phyloP scores from a whole-genome alignment of 306 rosid genomes.

The Alnus rubra region DNA sequence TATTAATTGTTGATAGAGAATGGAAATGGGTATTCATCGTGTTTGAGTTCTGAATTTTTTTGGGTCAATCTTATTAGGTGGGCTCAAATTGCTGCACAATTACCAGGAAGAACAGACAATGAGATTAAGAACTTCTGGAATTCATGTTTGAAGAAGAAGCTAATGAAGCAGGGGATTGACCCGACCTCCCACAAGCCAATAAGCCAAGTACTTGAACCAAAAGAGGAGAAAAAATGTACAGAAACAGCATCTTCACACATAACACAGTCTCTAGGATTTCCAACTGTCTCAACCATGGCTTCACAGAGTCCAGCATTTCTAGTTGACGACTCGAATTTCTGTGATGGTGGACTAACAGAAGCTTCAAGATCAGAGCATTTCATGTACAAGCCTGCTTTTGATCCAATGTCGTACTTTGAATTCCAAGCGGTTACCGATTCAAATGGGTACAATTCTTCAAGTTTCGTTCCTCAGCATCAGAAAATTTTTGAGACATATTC shows the following conservation, averaged over 20 bases:
- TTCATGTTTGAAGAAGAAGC: slow-evolving; percentile 91
- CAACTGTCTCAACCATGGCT: slow-evolving; percentile 26
- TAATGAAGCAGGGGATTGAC: slow-evolving; percentile 91
- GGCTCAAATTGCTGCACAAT: slow-evolving; percentile 96
- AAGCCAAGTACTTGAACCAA: slow-evolving; percentile 29
- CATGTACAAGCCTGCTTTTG: slow-evolving; percentile 42
- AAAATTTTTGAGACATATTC: slow-evolving; percentile 37
- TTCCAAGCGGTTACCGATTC: slow-evolving; percentile 42
- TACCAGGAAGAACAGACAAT: slow-evolving; percentile 96
- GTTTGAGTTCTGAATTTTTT: slow-evolving; percentile 11
- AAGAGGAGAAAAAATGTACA: slow-evolving; percentile 41
- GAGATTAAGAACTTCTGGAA: slow-evolving; percentile 97
- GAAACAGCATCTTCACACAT: slow-evolving; percentile 39
- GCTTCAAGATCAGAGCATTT: slow-evolving; percentile 43
- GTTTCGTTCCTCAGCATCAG: slow-evolving; percentile 29
- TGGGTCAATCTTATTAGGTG: slow-evolving; percentile 50
- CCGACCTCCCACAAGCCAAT: slow-evolving; percentile 86
- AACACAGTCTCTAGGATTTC: slow-evolving; percentile 33
- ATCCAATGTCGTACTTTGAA: slow-evolving; percentile 59
- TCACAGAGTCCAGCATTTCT: slow-evolving; percentile 65
- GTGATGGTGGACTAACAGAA: slow-evolving; percentile 43
- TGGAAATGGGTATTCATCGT: slow-evolving; percentile 14
- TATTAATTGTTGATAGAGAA: no score
- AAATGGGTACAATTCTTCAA: slow-evolving; percentile 31
- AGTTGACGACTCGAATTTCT: slow-evolving; percentile 40